Conservation (phyloP, 495 filamentous ascomycete genomes). For the Xylaria sp. region DNA sequence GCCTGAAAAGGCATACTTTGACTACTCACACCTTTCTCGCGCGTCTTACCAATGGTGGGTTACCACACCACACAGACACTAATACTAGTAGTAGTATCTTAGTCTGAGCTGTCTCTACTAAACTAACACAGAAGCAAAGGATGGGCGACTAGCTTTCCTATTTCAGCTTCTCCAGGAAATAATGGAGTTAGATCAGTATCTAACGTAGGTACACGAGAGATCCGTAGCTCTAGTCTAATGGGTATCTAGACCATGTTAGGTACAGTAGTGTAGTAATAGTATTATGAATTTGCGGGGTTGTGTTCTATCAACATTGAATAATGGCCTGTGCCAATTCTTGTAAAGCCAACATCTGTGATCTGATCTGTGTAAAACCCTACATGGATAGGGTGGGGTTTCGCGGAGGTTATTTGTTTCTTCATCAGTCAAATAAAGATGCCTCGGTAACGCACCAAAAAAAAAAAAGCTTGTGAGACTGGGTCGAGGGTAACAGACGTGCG, state of each 20-base stretch:
- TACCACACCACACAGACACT: background rate
- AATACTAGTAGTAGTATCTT: background rate
- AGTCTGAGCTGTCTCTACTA: constrained; percentile 1
- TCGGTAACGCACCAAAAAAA: constrained; percentile 5
- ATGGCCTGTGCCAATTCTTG: background rate
- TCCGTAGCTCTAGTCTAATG: background rate
- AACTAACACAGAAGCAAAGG: constrained; percentile 3
- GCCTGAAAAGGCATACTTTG: constrained; percentile 1
- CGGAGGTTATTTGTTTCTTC: background rate
- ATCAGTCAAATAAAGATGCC: constrained; percentile 5
- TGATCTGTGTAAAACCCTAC: background rate
- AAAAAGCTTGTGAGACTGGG: constrained; percentile 17
- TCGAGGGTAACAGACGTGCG: background rate
- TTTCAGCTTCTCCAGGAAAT: background rate
- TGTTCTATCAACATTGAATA: background rate
- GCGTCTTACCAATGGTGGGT: background rate
- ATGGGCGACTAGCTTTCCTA: constrained; percentile 14
- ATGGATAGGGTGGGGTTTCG: background rate
- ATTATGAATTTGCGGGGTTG: constrained; percentile 1
- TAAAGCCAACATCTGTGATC: background rate
- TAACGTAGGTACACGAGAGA: background rate
- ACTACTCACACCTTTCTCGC: background rate
- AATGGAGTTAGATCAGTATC: background rate
- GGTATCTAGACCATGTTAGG: background rate
- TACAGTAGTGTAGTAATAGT: background rate